Conservation (phyloP, 345 rosid genomes). For the Boechera retrofracta region DNA sequence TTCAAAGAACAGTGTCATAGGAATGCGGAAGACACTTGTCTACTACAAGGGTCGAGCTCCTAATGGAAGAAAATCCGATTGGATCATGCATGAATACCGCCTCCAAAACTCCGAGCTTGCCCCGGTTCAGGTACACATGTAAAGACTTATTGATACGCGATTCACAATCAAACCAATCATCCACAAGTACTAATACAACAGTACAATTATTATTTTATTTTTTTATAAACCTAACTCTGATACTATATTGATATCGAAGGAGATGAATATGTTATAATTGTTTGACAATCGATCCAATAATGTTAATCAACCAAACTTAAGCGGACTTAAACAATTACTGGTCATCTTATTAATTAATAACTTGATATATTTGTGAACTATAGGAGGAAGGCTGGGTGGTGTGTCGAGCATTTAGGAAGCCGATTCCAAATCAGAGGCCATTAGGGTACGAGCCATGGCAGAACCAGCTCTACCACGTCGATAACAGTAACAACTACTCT, state of each 20-base stretch:
- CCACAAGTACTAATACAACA: neutral
- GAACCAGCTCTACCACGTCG: slow-evolving; percentile 55
- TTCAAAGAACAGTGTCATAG: slow-evolving; percentile 74
- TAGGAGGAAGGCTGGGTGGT: slow-evolving; percentile 99
- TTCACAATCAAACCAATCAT: neutral
- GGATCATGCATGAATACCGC: slow-evolving; percentile 98
- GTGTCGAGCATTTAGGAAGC: slow-evolving; percentile 91
- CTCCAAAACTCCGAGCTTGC: slow-evolving; percentile 74
- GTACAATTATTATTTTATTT: neutral
- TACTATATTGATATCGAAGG: too few species aligned
- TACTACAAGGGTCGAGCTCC: slow-evolving; percentile 95
- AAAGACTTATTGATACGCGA: neutral
- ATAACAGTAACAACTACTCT: slow-evolving; percentile 40
- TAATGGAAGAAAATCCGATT: slow-evolving; percentile 83
- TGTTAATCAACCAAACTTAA: neutral
- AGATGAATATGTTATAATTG: neutral
- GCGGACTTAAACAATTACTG: neutral
- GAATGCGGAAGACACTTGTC: slow-evolving; percentile 95
- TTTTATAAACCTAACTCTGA: too few species aligned
- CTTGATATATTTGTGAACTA: slow-evolving; percentile 12
- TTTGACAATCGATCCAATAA: neutral
- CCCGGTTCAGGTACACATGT: slow-evolving; percentile 66
- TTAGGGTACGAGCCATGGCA: slow-evolving; percentile 68
- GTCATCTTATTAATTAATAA: slow-evolving; percentile 7
- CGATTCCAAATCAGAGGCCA: slow-evolving; percentile 74